Base-by-base conservation (phyloP, 805 yeast genomes). In the Saturnispora saitoi region DNA sequence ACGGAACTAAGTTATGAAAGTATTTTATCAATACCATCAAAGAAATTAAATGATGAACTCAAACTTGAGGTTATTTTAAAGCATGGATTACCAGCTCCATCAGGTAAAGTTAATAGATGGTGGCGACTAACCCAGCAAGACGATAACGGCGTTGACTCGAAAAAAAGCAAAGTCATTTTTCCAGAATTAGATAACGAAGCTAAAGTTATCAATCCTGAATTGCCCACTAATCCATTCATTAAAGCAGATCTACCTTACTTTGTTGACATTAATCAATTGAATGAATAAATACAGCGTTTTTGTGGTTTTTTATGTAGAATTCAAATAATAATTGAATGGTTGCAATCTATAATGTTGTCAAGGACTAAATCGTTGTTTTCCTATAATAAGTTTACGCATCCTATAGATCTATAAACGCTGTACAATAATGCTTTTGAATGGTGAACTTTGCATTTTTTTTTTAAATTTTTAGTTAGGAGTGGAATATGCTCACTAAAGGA, bases 11-110 rank as follows among this genome's bases (percentile, higher is more conserved):
- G 61, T 24, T 65, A 63, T 42, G 58, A 63, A 39, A 48, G 50
- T 14, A 26, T 48, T 36, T 24, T 48, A 32, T 30, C 47, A 34
- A 43, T 32, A 14, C 34, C 49, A 5, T n/a, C 41, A 7, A 49
- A 51, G 41, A 51, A 39, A 6, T 26, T 51, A 14, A 24, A 46
- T 49, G 10, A 37, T 24, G 49, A 58, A 47, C 34, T 39, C 52
- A 52, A 49, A 40, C 47, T 56, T 1, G 56, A 58, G 20, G 56
- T 56, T 31, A 51, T 59, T 19, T 50, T 59, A 34, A 64, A 61
- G 3, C 66, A 58, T 48, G 76, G 75, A 7, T 70, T 90, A 47
- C 96, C 97, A 4, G 86, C 96, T 1, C 99, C 99, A 14, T 83
- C 95, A 50, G 65, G 71, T 12, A 69, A 74, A 20, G 30, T 32